A percentile compares a stretch with the other conserved stretches of the same genome.
phyloP scores from a whole-genome alignment of 495 filamentous ascomycete species.

The Chaetomium cochliodes region DNA sequence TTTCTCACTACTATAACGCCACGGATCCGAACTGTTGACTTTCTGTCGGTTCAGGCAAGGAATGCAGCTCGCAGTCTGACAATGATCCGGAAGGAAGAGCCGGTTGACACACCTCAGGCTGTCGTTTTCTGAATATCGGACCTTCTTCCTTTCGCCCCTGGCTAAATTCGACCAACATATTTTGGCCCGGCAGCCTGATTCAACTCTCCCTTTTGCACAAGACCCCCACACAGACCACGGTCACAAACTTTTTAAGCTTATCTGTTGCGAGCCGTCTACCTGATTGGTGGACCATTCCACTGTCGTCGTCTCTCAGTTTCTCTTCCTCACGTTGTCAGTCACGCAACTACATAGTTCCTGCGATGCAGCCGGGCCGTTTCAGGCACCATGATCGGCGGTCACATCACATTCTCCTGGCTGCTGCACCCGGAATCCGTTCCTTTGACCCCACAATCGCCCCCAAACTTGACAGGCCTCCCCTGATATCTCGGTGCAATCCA shows the following conservation, averaged over 20 bases:
- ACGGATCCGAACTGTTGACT: too few species aligned
- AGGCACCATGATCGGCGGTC: not conserved
- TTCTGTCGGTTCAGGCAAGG: too few species aligned
- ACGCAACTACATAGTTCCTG: too few species aligned
- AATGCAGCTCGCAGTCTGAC: not conserved
- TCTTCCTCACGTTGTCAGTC: too few species aligned
- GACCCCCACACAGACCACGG: not conserved
- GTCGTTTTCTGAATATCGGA: not conserved
- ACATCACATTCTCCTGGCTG: not conserved
- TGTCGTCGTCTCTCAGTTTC: not conserved
- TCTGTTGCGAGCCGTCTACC: not conserved
- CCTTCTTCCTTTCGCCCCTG: conserved; percentile 2
- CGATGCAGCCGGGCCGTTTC: too few species aligned
- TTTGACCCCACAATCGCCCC: not conserved
- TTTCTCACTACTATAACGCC: too few species aligned
- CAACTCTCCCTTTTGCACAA: not conserved
- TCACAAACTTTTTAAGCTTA: not conserved
- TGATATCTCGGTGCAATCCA: not conserved
- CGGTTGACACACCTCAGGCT: not conserved
- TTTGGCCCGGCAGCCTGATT: conserved; percentile 11
- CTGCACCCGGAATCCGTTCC: not conserved
- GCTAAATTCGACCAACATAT: conserved; percentile 6
- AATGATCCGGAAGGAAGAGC: conserved; percentile 10
- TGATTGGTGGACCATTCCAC: not conserved
- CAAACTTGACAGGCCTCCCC: not conserved